A percentile compares a stretch with the other conserved stretches of the same genome.
phyloP scores from a whole-genome alignment of 2,329 filamentous ascomycete species.

The Aspergillus ochraceoroseus region DNA sequence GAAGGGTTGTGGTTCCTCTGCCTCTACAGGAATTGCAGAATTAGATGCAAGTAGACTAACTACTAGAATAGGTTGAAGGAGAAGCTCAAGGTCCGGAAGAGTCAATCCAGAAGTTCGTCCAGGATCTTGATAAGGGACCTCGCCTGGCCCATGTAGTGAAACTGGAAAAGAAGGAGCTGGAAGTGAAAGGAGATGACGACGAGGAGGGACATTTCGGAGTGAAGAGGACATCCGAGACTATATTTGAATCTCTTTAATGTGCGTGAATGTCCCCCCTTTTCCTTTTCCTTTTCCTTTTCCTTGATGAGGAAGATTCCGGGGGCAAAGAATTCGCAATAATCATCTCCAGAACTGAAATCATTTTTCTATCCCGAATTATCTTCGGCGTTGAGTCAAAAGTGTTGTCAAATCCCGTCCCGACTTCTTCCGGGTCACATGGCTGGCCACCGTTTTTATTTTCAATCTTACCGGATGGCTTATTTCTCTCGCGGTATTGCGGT shows the following conservation, averaged over 20 bases:
- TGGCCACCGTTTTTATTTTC: neutral
- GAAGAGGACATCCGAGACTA: conserved; percentile 29
- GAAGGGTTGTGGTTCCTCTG: conserved; percentile 33
- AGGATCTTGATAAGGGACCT: conserved; percentile 71
- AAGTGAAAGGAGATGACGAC: conserved; percentile 55
- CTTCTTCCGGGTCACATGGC: no score
- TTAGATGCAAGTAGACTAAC: no score
- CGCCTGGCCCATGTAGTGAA: conserved; percentile 66
- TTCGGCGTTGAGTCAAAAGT: no score
- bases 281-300: neutral
- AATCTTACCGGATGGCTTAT: neutral
- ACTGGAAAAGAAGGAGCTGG: conserved; percentile 64
- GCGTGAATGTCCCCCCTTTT: no score
- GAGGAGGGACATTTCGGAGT: conserved; percentile 65
- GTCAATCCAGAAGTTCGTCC: conserved; percentile 63
- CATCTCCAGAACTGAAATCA: no score
- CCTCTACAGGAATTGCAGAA: no score
- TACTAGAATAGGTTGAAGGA: conserved; percentile 65
- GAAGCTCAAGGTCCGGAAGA: conserved; percentile 74
- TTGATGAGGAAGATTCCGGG: no score
- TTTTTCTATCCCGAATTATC: no score
- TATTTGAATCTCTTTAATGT: conserved; percentile 17
- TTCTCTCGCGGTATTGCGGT: no score
- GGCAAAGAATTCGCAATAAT: no score
- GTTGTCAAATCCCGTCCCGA: no score